phyloP scores from a whole-genome alignment of 2,329 filamentous ascomycete species.

The Verticillium isaacii region DNA sequence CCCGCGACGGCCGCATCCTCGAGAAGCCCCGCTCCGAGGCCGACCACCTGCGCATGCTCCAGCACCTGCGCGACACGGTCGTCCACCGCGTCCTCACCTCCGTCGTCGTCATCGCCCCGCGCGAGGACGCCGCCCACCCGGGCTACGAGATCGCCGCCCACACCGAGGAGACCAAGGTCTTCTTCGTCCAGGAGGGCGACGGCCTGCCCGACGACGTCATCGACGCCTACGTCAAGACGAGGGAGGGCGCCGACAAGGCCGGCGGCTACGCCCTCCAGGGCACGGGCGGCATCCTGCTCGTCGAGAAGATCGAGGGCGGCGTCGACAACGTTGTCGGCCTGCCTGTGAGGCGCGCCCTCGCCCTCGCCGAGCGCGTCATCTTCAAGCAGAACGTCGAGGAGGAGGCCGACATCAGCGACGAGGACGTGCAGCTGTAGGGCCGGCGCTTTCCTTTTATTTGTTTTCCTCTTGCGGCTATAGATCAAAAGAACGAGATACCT shows the following conservation, averaged over 20 bases:
- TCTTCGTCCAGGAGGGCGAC: constrained; percentile 64
- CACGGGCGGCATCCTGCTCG: constrained; percentile 75
- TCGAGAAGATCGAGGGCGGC: constrained; percentile 83
- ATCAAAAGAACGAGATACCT: neutral
- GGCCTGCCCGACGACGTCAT: constrained; percentile 74
- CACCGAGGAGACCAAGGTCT: constrained; percentile 89
- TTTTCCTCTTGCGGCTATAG: neutral
- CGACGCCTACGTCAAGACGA: constrained; percentile 70
- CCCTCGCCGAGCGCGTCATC: constrained; percentile 84
- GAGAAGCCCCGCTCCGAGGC: constrained; percentile 85
- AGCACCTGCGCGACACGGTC: constrained; percentile 69
- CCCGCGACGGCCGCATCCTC: constrained; percentile 68
- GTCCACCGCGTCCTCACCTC: constrained; percentile 83
- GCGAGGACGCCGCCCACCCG: constrained; percentile 74
- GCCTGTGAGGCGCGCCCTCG: constrained; percentile 72
- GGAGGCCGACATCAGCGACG: constrained; percentile 40
- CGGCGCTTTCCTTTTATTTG: neutral
- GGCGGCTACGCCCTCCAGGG: constrained; percentile 95
- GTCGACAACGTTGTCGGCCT: constrained; percentile 94
- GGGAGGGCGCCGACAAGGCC: constrained; percentile 93
- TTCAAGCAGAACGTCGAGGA: constrained; percentile 66
- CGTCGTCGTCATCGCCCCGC: constrained; percentile 76
- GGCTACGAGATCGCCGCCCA: constrained; percentile 79
- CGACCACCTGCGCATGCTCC: constrained; percentile 81
- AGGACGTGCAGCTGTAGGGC: constrained; percentile 27